phyloP scores from a whole-genome alignment of 2,329 filamentous ascomycete genomes.

The Tolypocladium nubicola region DNA sequence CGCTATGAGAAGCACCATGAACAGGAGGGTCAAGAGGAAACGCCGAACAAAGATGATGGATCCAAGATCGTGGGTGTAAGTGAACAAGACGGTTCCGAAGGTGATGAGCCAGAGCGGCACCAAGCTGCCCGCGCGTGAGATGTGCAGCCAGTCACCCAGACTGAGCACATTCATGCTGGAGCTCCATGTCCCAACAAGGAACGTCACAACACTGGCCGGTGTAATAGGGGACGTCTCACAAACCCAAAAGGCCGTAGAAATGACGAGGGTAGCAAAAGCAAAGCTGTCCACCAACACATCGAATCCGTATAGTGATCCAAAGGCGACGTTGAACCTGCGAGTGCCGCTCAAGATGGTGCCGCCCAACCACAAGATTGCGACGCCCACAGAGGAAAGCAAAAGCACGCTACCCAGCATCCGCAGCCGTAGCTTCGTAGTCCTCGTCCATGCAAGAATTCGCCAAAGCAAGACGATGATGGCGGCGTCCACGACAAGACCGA shows the following conservation, averaged over 20 bases:
- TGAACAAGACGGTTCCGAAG: slow-evolving; percentile 30
- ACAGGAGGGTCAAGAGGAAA: slow-evolving; percentile 25
- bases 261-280: slow-evolving; percentile 30
- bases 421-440: slow-evolving; percentile 35
- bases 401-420: slow-evolving; percentile 33
- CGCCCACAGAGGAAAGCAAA: slow-evolving; percentile 26
- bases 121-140: slow-evolving; percentile 23
- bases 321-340: slow-evolving; percentile 14
- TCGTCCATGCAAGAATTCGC: slow-evolving; percentile 40
- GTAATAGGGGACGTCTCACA: slow-evolving; percentile 35
- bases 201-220: slow-evolving; percentile 30
- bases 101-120: slow-evolving; percentile 27
- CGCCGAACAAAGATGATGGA: slow-evolving; percentile 32
- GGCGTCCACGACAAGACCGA: slow-evolving; percentile 35
- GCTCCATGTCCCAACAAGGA: slow-evolving; percentile 27
- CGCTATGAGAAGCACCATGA: slow-evolving; percentile 25
- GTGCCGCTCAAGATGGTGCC: slow-evolving; percentile 17
- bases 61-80: slow-evolving; percentile 31
- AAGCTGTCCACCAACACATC: slow-evolving; percentile 38
- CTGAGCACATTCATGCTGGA: slow-evolving; percentile 23
- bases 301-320: slow-evolving; percentile 35
- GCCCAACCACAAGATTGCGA: slow-evolving; percentile 25
- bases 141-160: slow-evolving; percentile 35
- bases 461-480: slow-evolving; percentile 36
- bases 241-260: slow-evolving; percentile 34